Evolutionary conservation across 2,329 filamentous ascomycete genomes (phyloP).

Genomic region (Arthroderma sp.): DNA sequence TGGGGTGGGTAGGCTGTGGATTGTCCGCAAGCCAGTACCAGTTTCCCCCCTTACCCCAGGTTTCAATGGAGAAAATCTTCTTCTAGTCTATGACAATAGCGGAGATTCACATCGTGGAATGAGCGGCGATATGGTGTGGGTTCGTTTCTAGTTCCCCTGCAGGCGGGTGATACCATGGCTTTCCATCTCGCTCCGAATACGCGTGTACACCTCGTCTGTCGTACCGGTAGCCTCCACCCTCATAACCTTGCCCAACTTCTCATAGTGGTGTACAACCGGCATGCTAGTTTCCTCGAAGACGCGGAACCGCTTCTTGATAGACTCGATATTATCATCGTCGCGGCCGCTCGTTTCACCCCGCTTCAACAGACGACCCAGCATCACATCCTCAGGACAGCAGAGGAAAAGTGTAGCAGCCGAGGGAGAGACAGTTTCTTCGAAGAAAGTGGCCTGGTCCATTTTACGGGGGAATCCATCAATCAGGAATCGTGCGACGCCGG

Average conservation of each 20-base stretch:
- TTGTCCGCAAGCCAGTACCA: too few species aligned
- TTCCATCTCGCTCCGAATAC: conserved; percentile 37
- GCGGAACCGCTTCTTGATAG: conserved; percentile 90
- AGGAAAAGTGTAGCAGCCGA: conserved; percentile 84
- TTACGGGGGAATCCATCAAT: conserved; percentile 84
- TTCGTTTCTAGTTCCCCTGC: conserved; percentile 8
- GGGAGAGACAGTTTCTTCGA: conserved; percentile 77
- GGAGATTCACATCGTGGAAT: not conserved
- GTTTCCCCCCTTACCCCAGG: too few species aligned
- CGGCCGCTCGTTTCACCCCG: conserved; percentile 86
- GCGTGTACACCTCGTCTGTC: conserved; percentile 51
- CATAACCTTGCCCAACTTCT: conserved; percentile 62
- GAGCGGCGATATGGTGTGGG: not conserved
- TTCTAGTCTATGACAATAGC: not conserved
- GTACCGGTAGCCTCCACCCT: conserved; percentile 59
- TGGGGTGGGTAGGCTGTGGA: too few species aligned
- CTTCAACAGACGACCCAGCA: conserved; percentile 73
- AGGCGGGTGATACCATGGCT: conserved; percentile 26
- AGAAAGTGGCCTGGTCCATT: conserved; percentile 90
- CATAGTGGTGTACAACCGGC: conserved; percentile 85
- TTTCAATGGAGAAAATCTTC: too few species aligned
- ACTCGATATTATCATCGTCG: conserved; percentile 86
- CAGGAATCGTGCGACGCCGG: conserved; percentile 51
- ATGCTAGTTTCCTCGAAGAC: conserved; percentile 93
- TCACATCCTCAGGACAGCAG: conserved; percentile 79